Conservation (phyloP, 148 eudicot species). For the Heliamphora exappendiculata region DNA sequence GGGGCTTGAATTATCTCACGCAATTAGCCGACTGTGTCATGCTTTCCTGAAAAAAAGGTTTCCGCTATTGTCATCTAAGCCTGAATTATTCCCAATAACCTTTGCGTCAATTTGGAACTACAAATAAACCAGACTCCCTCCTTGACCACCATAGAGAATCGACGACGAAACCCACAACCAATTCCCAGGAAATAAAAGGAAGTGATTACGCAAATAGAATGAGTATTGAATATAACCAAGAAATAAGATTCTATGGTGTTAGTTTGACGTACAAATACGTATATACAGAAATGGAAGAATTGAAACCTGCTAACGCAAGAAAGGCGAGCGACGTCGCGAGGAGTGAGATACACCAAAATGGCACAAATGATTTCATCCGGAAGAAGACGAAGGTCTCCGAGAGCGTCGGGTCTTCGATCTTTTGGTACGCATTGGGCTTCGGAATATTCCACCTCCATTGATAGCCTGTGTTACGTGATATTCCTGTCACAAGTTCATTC, state of each 20-base stretch:
- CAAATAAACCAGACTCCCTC: background rate
- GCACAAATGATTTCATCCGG: slow-evolving; percentile 67
- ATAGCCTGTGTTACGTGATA: background rate
- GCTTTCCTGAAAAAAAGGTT: background rate
- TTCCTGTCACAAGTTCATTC: background rate
- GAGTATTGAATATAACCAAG: background rate
- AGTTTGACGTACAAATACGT: background rate
- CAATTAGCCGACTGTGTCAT: background rate
- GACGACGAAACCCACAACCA: background rate
- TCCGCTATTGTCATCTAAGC: background rate
- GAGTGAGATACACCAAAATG: slow-evolving; percentile 43
- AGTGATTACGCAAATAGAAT: background rate
- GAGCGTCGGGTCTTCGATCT: slow-evolving; percentile 68
- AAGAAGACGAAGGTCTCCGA: slow-evolving; percentile 60
- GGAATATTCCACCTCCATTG: slow-evolving; percentile 27
- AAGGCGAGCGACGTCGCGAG: slow-evolving; percentile 72
- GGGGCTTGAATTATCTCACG: background rate
- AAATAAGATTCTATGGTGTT: background rate
- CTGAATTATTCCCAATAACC: background rate
- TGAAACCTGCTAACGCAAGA: slow-evolving; percentile 90
- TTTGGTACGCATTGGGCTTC: slow-evolving; percentile 11
- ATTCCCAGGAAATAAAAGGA: background rate
- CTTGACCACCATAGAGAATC: background rate
- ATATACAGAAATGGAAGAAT: background rate
- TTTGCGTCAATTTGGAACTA: background rate